Conservation (phyloP, 768 basidiomycete genomes). For the Lanmaoa rubissima region DNA sequence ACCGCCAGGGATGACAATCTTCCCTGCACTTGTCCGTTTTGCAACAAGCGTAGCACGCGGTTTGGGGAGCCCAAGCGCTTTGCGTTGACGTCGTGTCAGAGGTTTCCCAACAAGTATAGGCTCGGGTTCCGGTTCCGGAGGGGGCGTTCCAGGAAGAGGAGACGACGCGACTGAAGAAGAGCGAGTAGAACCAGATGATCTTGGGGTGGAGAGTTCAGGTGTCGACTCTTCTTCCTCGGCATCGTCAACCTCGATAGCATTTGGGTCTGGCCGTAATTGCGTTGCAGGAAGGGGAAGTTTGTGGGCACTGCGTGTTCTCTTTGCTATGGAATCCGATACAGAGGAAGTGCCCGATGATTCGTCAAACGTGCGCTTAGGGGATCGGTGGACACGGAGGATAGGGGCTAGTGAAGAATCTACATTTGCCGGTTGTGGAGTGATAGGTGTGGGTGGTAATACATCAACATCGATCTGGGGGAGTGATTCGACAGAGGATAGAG, state of each 20-base stretch:
- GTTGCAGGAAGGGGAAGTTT: slow-evolving; percentile 18
- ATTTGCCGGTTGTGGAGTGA: slow-evolving; percentile 16
- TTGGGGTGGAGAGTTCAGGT: slow-evolving; percentile 44
- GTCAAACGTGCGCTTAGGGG: slow-evolving; percentile 60
- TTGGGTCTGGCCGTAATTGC: slow-evolving; percentile 15
- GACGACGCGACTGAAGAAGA: slow-evolving; percentile 35
- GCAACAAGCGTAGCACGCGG: slow-evolving; percentile 35
- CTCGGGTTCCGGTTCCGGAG: slow-evolving; percentile 25
- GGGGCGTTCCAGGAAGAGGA: slow-evolving; percentile 36
- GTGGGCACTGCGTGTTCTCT: slow-evolving; percentile 34
- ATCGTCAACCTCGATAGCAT: slow-evolving; percentile 27
- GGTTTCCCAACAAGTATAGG: slow-evolving; percentile 30
- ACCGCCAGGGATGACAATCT: slow-evolving; percentile 63
- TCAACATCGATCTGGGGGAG: slow-evolving; percentile 26
- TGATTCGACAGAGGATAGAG: slow-evolving; percentile 28
- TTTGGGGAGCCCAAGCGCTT: slow-evolving; percentile 66
- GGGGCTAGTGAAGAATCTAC: slow-evolving; percentile 13
- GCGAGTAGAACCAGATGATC: slow-evolving; percentile 29
- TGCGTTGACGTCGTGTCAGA: slow-evolving; percentile 67
- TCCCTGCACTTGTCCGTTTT: slow-evolving; percentile 45
- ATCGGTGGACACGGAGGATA: slow-evolving; percentile 39
- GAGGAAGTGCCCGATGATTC: slow-evolving; percentile 50
- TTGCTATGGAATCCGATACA: slow-evolving; percentile 34
- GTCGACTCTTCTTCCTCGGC: slow-evolving; percentile 34
- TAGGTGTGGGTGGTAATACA: slow-evolving; percentile 28